Evolutionary conservation across 2,329 filamentous ascomycete species (phyloP).

Genomic region (Botryotinia narcissicola): DNA sequence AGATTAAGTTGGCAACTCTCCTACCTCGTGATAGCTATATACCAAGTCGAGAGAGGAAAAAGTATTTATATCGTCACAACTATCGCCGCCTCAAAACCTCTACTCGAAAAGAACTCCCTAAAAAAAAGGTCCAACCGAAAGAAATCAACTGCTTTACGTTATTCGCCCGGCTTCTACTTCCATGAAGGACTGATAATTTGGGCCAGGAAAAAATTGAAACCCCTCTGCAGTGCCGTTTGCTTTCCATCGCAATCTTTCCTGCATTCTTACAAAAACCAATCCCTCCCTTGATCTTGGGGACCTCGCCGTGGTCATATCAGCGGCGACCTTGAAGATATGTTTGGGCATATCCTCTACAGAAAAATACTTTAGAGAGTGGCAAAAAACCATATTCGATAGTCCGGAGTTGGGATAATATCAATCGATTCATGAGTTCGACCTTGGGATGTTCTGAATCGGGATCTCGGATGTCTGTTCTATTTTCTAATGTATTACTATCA

Average conservation of each 20-base stretch:
- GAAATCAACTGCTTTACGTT: too few relatives aligned
- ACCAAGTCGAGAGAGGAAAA: background rate
- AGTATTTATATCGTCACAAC: background rate
- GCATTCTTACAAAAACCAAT: background rate
- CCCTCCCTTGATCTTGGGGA: background rate
- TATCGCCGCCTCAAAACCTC: background rate
- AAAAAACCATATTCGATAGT: background rate
- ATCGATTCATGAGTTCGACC: background rate
- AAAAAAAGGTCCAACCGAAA: too few relatives aligned
- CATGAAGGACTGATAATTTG: too few relatives aligned
- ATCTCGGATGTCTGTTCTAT: background rate
- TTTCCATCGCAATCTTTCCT: background rate
- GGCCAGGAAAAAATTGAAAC: background rate
- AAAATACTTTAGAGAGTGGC: accelerated
- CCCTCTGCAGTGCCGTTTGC: background rate
- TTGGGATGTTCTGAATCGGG: background rate
- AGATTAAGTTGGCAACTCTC: background rate
- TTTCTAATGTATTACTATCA: accelerated
- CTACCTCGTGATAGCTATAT: background rate
- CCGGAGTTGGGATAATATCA: background rate
- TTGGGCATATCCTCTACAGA: background rate
- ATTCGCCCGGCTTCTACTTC: background rate
- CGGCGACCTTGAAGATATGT: background rate
- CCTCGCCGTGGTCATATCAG: background rate
- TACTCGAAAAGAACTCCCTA: too few relatives aligned